Base-by-base conservation (phyloP, 768 basidiomycete species). In the Phylloporus arenicola region DNA sequence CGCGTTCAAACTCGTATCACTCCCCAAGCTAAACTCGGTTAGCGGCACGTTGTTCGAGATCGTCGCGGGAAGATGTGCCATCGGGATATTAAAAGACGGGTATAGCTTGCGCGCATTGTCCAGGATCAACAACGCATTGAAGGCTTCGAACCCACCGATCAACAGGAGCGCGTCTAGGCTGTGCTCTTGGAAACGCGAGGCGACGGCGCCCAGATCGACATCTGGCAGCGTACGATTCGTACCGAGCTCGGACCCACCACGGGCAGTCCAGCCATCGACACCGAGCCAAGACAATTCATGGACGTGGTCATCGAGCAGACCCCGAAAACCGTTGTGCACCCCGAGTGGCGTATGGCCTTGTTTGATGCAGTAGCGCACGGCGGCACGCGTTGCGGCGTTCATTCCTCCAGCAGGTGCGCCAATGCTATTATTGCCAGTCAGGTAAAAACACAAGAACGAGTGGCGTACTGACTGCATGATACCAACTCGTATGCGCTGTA, bases 381-480 rank as follows among this genome's bases (percentile, higher is more conserved):
- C 92, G 24, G 93, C 86, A 37, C 95, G 88, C 1, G 92, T 96
- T 0, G 95, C 96, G 2, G 96, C 94, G 64, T 98, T 98, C 92
- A 98, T 97, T 9, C 96, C 96, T 41, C 95, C 95, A 2, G 96
- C 96, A 5, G 96, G 95, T 1, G 96, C 96, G 45, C 96, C 95
- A 63, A 93, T 84, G 62, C 93, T 95, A 39, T 25, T 47, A 49
- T 11, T 50, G 16, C 27, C 29, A n/a, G 14, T 54, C 37, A 48
- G 22, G n/a, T n/a, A 42, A 5, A 42, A n/a, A 19, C 7, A 2
- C 34, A 25, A 34, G 16, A 9, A 43, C 6, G 9, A 7, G 1
- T 12, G 7, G 11, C n/a, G 17, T 17, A 67, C 86, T 72, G 70
- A 89, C 90, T 92, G 89, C 73, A 92, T 83, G 52, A 92, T 84